Conservation (phyloP, 2,329 filamentous ascomycete species). For the Cordyceps cicadae region DNA sequence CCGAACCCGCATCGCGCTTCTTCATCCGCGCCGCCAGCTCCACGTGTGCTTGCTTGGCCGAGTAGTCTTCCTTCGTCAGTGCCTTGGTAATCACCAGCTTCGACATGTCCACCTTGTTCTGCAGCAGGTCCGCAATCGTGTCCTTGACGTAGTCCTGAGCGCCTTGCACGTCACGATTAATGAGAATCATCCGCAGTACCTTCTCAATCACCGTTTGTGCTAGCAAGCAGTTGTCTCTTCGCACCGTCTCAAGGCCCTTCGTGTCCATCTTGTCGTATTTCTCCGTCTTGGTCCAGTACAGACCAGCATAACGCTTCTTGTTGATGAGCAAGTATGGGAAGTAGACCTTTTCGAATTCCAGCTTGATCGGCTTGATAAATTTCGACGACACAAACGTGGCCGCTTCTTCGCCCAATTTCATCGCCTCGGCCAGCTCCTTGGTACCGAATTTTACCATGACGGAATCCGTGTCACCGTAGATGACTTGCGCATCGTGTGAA, state of each 20-base stretch:
- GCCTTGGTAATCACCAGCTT: conserved; percentile 99
- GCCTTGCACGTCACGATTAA: conserved; percentile 80
- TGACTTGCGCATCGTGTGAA: conserved; percentile 87
- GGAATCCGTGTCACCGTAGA: conserved; percentile 98
- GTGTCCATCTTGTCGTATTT: conserved; percentile 99
- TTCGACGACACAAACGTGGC: conserved; percentile 81
- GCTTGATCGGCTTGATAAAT: conserved; percentile 94
- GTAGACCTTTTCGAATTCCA: conserved; percentile 99
- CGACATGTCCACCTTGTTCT: conserved; percentile 98
- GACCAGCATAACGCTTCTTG: conserved; percentile 97
- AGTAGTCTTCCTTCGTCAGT: conserved; percentile 81
- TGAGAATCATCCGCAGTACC: conserved; percentile 87
- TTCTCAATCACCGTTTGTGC: conserved; percentile 98
- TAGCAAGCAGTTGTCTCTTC: conserved; percentile 89
- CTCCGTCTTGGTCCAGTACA: conserved; percentile 90
- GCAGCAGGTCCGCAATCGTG: conserved; percentile 86
- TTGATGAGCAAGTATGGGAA: conserved; percentile 98
- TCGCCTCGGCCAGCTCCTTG: conserved; percentile 74
- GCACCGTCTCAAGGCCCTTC: conserved; percentile 97
- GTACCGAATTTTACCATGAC: conserved; percentile 99
- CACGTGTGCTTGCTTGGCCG: conserved; percentile 88
- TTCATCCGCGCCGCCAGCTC: conserved; percentile 94
- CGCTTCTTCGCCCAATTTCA: conserved; percentile 93
- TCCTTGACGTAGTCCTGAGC: conserved; percentile 98
- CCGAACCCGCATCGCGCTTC: conserved; percentile 91